Percentiles rank a stretch among this genome's conserved stretches.
Evolutionary conservation across 257 asterid species (phyloP).

Genomic region (Fraxinus cuspidata): DNA sequence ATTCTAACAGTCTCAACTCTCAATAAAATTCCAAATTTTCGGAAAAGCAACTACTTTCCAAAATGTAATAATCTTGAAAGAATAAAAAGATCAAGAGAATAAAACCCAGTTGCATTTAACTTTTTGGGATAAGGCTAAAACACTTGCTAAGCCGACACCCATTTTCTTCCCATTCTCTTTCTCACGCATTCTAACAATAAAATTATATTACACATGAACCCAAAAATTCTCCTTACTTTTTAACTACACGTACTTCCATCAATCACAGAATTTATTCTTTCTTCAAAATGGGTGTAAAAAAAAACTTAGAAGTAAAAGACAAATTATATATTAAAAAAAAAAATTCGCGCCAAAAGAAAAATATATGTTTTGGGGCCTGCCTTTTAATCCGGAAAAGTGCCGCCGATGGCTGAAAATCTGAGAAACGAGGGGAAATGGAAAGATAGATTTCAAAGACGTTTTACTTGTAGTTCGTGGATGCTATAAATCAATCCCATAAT

Average conservation of each 20-base stretch:
- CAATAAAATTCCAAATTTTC: background rate
- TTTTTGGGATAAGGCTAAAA: background rate
- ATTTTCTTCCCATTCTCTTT: too few relatives aligned
- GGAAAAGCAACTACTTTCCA: constrained; percentile 12
- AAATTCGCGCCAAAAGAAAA: background rate
- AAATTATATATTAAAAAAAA: too few relatives aligned
- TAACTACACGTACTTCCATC: too few relatives aligned
- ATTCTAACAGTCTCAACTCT: background rate
- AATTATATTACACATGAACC: too few relatives aligned
- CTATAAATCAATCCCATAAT: too few relatives aligned
- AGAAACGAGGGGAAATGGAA: background rate
- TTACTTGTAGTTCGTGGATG: background rate
- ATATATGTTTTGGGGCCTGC: background rate
- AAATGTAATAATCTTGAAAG: constrained; percentile 1
- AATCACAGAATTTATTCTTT: too few relatives aligned
- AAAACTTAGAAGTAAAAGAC: background rate
- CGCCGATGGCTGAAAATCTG: constrained; percentile 14
- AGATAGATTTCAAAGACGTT: background rate
- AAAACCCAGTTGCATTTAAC: background rate
- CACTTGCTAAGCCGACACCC: too few relatives aligned
- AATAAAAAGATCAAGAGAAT: background rate
- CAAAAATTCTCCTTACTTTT: too few relatives aligned
- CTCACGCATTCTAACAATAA: too few relatives aligned
- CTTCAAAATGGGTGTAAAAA: too few relatives aligned
- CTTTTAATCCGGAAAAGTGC: constrained; percentile 24